Evolutionary conservation across 2,329 filamentous ascomycete species (phyloP).

Genomic region (Fusarium sp.): DNA sequence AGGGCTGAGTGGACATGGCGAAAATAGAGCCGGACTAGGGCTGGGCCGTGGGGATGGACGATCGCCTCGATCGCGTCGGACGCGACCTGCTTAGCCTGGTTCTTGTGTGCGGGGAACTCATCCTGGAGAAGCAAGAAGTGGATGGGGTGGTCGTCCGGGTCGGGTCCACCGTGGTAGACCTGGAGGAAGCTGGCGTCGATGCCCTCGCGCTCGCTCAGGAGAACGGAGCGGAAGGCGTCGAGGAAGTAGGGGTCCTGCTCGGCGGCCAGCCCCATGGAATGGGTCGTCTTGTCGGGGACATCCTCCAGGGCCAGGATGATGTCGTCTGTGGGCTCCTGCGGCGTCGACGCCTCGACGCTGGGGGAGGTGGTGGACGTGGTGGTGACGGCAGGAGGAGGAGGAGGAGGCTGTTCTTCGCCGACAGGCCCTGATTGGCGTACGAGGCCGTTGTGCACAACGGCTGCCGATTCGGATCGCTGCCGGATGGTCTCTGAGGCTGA

Average conservation of each 20-base stretch:
- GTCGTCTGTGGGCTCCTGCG: constrained; percentile 19
- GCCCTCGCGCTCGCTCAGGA: constrained; percentile 61
- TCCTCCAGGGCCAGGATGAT: constrained; percentile 59
- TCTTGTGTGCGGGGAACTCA: constrained; percentile 61
- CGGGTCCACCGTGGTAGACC: constrained; percentile 55
- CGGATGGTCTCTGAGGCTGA: constrained; percentile 28
- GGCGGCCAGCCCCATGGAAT: constrained; percentile 61
- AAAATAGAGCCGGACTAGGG: constrained; percentile 63
- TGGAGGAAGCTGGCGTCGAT: constrained; percentile 63
- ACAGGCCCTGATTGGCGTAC: constrained; percentile 25
- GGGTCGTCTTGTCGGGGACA: constrained; percentile 58
- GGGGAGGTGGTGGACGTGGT: too few relatives aligned
- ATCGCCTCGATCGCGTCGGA: constrained; percentile 61
- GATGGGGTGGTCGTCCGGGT: constrained; percentile 57
- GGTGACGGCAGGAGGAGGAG: not conserved
- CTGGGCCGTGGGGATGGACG: constrained; percentile 58
- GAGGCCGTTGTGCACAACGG: constrained; percentile 49
- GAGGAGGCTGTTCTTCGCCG: not conserved
- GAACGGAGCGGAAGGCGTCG: constrained; percentile 63
- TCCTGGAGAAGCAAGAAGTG: constrained; percentile 64
- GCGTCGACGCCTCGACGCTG: constrained; percentile 3
- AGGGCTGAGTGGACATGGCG: constrained; percentile 62
- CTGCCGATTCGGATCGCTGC: constrained; percentile 32
- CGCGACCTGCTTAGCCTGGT: constrained; percentile 54
- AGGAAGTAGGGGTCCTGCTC: constrained; percentile 65